Percentiles rank a stretch among this genome's conserved stretches.
These are phyloP conservation scores for Botrytis hyacinthi DNA, from an alignment of 2,329 filamentous ascomycete genomes.

Conservation along the genomic window DNA sequence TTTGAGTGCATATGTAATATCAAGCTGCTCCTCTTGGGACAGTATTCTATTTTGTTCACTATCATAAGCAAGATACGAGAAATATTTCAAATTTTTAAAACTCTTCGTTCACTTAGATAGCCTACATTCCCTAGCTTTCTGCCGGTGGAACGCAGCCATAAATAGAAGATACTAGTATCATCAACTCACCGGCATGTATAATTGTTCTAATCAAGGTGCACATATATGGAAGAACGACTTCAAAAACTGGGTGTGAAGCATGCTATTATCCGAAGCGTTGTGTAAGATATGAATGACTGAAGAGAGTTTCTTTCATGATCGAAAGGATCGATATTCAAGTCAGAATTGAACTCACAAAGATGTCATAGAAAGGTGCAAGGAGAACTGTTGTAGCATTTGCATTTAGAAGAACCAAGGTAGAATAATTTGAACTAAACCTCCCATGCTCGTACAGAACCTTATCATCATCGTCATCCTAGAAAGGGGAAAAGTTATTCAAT, in stretches of 20 bases:
- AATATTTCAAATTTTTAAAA: background rate
- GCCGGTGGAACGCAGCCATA: background rate
- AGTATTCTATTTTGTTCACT: background rate
- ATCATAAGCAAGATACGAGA: background rate
- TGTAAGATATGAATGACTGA: background rate
- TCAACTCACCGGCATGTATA: background rate
- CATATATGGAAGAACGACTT: no score
- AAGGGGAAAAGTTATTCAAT: background rate
- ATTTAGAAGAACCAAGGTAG: background rate
- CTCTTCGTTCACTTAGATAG: background rate
- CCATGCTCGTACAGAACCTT: background rate
- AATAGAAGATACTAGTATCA: background rate
- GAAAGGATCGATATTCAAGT: background rate
- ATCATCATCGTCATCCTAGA: background rate
- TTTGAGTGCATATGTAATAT: background rate
- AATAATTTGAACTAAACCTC: background rate
- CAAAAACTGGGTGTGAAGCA: background rate
- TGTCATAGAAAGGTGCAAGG: no score
- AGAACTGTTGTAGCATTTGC: background rate
- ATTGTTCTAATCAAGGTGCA: background rate
- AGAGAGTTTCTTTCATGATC: background rate
- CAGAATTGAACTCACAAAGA: no score
- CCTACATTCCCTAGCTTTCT: background rate
- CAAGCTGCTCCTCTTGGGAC: background rate
- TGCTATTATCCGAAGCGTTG: rapidly evolving